phyloP scores from a whole-genome alignment of 345 rosid species.

The Salix udensis region DNA sequence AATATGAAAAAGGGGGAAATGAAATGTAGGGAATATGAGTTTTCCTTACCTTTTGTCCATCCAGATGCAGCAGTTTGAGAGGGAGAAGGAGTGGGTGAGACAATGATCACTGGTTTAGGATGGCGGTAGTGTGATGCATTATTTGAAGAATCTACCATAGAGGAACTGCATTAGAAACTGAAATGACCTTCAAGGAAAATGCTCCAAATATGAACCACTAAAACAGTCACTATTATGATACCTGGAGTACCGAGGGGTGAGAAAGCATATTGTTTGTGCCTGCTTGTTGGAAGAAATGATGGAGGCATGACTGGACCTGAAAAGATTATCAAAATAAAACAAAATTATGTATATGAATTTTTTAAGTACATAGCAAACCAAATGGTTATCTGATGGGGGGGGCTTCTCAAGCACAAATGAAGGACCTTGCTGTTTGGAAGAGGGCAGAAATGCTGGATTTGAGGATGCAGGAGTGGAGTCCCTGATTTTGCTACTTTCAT shows the following conservation, averaged over 20 bases:
- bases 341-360: background rate
- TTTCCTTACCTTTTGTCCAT: constrained; percentile 41
- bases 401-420: background rate
- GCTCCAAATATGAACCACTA: background rate
- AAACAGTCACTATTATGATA: constrained; percentile 17
- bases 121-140: constrained; percentile 31
- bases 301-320: constrained; percentile 46
- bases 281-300: constrained; percentile 28
- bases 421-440: constrained; percentile 44
- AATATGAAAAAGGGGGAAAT: background rate
- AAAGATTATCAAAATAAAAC: constrained; percentile 25
- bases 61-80: constrained; percentile 40
- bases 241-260: constrained; percentile 45
- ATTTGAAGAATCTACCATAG: constrained; percentile 30
- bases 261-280: constrained; percentile 39
- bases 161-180: constrained; percentile 18
- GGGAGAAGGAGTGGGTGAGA: constrained; percentile 54
- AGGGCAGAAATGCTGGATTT: constrained; percentile 40
- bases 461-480: constrained; percentile 44
- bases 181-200: constrained; percentile 6
- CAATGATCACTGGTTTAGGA: constrained; percentile 32
- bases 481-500: constrained; percentile 28
- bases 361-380: background rate
- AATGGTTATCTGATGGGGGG: background rate
- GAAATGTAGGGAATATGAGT: background rate